phyloP scores from a whole-genome alignment of 257 asterid species.

The Solanum clarkiae region DNA sequence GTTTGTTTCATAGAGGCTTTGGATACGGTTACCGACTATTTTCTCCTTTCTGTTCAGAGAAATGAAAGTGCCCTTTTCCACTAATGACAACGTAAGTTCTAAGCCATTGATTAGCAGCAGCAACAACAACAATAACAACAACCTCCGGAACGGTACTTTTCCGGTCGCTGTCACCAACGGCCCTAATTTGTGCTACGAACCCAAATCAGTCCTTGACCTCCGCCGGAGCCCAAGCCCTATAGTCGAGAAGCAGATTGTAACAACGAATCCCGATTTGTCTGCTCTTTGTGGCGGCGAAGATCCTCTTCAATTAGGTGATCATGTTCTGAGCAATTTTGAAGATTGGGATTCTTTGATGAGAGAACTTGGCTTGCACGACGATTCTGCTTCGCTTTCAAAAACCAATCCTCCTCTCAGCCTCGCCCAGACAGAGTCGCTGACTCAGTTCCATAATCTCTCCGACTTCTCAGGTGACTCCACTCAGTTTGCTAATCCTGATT shows the following conservation, averaged over 20 bases:
- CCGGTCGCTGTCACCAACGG: slow-evolving; percentile 3
- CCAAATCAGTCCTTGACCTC: slow-evolving; percentile 76
- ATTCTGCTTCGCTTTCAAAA: not conserved
- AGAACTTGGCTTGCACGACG: slow-evolving; percentile 73
- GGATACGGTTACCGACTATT: not conserved
- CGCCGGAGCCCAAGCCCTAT: slow-evolving; percentile 56
- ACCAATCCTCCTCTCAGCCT: not conserved
- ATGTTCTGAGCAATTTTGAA: slow-evolving; percentile 51
- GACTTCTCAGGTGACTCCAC: slow-evolving; percentile 27
- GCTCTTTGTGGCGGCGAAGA: slow-evolving; percentile 16
- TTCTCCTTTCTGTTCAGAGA: slow-evolving; percentile 15
- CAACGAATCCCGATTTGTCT: not conserved
- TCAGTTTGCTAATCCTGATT: slow-evolving; percentile 33
- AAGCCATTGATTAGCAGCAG: slow-evolving; percentile 12
- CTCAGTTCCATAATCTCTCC: slow-evolving; percentile 31
- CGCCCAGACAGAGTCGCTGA: slow-evolving; percentile 11
- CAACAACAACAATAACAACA: not conserved
- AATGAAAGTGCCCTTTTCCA: slow-evolving; percentile 84
- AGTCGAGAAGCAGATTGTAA: slow-evolving; percentile 3
- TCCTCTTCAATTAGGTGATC: slow-evolving; percentile 61
- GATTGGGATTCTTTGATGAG: slow-evolving; percentile 84
- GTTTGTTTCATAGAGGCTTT: not conserved
- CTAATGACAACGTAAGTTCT: slow-evolving; percentile 18
- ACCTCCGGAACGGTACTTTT: not conserved
- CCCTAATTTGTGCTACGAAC: slow-evolving; percentile 37